Conservation (phyloP, 2,329 filamentous ascomycete genomes). For the Drechslerella stenobrocha region DNA sequence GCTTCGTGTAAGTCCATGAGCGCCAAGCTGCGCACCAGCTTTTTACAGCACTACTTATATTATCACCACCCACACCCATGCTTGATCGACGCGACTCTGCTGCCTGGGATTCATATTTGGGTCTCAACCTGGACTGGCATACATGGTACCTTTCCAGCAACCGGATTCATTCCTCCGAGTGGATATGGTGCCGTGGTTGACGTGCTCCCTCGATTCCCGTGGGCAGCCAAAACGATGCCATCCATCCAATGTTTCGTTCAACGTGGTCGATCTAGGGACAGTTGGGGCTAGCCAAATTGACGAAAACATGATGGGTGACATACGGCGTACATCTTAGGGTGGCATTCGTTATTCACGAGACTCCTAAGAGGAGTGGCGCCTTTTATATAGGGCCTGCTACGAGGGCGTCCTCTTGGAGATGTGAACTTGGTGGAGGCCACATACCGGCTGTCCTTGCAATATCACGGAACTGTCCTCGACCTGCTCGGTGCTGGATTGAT, state of each 20-base stretch:
- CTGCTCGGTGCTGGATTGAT: conserved; percentile 28
- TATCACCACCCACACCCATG: conserved; percentile 24
- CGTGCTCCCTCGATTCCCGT: conserved; percentile 12
- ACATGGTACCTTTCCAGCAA: background rate
- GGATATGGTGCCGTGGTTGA: conserved; percentile 26
- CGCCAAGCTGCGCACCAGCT: conserved; percentile 40
- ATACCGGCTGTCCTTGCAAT: conserved; percentile 16
- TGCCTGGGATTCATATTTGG: conserved; percentile 36
- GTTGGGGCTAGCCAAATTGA: background rate
- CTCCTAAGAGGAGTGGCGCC: conserved; percentile 1
- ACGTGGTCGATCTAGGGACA: background rate
- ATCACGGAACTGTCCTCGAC: conserved; percentile 11
- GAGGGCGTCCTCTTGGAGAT: conserved; percentile 4
- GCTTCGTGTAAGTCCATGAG: conserved; percentile 96
- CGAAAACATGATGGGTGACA: conserved; percentile 5
- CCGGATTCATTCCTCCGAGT: background rate
- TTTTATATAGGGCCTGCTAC: too few species aligned
- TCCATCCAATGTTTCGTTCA: background rate
- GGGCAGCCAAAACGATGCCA: conserved; percentile 9
- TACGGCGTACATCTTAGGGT: conserved; percentile 3
- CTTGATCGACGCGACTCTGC: conserved; percentile 39
- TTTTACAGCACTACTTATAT: conserved; percentile 37
- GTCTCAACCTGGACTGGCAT: conserved; percentile 9
- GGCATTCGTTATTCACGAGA: conserved; percentile 18
- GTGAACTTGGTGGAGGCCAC: conserved; percentile 19